Evolutionary conservation across 176 grass and related monocot species (phyloP).

Genomic region (Oryza officinalis): DNA sequence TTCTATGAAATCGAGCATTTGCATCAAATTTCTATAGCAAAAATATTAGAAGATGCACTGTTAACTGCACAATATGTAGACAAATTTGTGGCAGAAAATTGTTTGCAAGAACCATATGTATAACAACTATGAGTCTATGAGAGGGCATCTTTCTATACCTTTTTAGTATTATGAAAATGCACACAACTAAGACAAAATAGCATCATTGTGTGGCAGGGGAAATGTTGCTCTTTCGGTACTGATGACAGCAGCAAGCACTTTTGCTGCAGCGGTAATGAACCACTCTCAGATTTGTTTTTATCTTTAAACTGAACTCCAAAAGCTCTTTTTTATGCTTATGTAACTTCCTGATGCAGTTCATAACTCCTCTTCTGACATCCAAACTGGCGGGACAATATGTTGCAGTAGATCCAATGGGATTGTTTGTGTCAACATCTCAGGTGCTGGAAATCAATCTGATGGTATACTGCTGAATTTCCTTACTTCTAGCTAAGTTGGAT

Average conservation of each 20-base stretch:
- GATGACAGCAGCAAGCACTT: conserved; percentile 92
- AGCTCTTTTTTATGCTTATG: neutral
- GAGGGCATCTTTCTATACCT: neutral
- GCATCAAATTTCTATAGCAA: neutral
- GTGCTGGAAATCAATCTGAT: conserved; percentile 21
- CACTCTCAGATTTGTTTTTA: conserved; percentile 17
- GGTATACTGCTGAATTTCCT: neutral
- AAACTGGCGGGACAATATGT: conserved; percentile 93
- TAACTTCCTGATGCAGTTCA: conserved; percentile 56
- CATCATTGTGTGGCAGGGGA: conserved; percentile 61
- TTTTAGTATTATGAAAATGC: neutral
- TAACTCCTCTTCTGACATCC: conserved; percentile 88
- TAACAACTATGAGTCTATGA: conserved; percentile 5
- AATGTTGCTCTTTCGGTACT: conserved; percentile 92
- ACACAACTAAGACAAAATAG: neutral
- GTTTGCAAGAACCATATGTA: neutral
- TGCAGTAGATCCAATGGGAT: conserved; percentile 76
- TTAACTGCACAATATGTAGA: neutral
- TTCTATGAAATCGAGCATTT: neutral
- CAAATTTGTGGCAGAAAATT: neutral
- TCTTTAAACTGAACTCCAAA: neutral
- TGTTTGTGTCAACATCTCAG: conserved; percentile 89
- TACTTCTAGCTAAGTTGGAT: neutral
- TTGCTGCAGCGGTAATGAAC: conserved; percentile 71
- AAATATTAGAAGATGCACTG: neutral